Base-by-base conservation (phyloP, 2,329 filamentous ascomycete species). In the Teratosphaeria destructans region DNA sequence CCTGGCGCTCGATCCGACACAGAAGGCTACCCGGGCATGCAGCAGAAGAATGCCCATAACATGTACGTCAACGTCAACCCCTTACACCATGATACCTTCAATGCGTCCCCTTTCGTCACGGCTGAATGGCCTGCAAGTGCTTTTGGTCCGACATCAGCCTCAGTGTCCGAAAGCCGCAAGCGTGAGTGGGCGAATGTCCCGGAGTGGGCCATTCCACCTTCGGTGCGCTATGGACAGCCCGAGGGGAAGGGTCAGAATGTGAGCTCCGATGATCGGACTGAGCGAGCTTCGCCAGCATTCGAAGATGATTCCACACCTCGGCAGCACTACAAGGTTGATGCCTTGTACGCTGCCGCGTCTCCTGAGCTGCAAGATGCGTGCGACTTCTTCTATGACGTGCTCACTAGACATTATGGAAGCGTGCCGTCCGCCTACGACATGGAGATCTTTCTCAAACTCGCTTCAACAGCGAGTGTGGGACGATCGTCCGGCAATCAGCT, bases 31-130 rank as follows among this genome's bases (percentile, higher is more conserved):
- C 59, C 64, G 5, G 65, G 60, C 60, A 70, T 67, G 65, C 66
- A 67, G 60, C 65, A 69, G 60, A 68, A 70, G 60, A 67, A 63
- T 54, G 66, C 61, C 60, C 62, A 64, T 56, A 72, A 71, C 62
- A 72, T 71, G 69, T 71, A 71, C 60, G 69, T 61, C 49, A 56
- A 58, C 60, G 59, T 64, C 29, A 4, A 34, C 23, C 52, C 34
- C 32, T 61, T 59, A 26, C 34, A 16, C 11, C 57, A 59, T 49
- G 35, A 55, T 52, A 10, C 34, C 55, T 59, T 52, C 52, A 59
- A 6, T 14, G 29, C 53, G 23, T 47, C 27, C 55, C 57, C 57
- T 59, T 59, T 54, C 35, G n/a, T 34, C 27, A 14, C 60, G 10
- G 43, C 35, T 14, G 34, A 53, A 35, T 60, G 56, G 52, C 43